These are phyloP conservation scores for Neofusicoccum kwambonambiense DNA, from an alignment of 2,329 filamentous ascomycete genomes.

Conservation along the genomic window DNA sequence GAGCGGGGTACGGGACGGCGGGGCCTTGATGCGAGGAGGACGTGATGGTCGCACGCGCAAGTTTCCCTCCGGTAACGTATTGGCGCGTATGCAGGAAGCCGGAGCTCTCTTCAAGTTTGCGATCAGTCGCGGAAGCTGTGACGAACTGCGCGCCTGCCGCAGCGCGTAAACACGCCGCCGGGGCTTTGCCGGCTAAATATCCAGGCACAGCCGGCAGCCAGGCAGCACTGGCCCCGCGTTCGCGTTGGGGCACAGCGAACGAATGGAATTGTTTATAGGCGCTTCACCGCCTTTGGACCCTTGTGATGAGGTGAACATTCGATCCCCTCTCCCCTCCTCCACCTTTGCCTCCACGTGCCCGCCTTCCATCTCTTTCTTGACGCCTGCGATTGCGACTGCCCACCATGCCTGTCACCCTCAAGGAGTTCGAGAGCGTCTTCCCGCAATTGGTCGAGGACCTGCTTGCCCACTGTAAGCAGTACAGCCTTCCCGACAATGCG, in stretches of 20 bases:
- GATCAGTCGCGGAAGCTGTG: slow-evolving; percentile 1
- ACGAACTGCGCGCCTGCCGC: not conserved
- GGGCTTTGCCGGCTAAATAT: not conserved
- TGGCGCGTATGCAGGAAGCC: not conserved
- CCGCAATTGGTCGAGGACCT: slow-evolving; percentile 81
- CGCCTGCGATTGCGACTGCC: not conserved
- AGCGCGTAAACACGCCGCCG: slow-evolving; percentile 12
- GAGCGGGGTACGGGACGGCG: not conserved
- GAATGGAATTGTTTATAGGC: not conserved
- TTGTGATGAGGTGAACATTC: not conserved
- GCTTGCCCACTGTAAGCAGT: slow-evolving; percentile 72
- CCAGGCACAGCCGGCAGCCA: too few relatives aligned
- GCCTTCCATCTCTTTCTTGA: not conserved
- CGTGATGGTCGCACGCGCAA: too few relatives aligned
- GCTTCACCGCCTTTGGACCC: slow-evolving; percentile 1
- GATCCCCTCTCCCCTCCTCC: not conserved
- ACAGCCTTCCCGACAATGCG: slow-evolving; percentile 79
- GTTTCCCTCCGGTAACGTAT: too few relatives aligned
- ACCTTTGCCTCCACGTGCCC: not conserved
- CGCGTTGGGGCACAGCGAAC: not conserved
- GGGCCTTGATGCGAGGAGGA: too few relatives aligned
- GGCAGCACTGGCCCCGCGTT: not conserved
- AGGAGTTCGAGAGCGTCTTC: slow-evolving; percentile 89
- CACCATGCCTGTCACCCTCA: slow-evolving; percentile 69
- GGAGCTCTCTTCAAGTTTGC: not conserved